Conservation (phyloP, 495 filamentous ascomycete genomes). For the Penicillium samsonianum region DNA sequence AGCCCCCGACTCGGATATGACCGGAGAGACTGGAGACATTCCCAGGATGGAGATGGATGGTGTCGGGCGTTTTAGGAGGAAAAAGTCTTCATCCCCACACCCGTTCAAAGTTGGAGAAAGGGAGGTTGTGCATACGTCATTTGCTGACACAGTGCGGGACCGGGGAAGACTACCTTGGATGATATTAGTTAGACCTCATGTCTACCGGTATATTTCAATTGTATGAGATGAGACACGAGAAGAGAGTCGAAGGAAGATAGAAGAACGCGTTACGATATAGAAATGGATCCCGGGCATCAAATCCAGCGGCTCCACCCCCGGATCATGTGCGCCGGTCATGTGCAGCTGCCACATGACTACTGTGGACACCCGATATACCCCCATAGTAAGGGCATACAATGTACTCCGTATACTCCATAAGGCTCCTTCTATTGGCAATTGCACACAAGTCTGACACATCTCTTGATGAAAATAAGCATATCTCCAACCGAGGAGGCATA, state of each 20-base stretch:
- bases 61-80: slow-evolving; percentile 32
- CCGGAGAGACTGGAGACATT: slow-evolving; percentile 11
- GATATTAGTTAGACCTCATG: neutral
- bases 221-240: neutral
- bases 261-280: neutral
- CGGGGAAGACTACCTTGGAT: neutral
- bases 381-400: neutral
- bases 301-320: slow-evolving; percentile 11
- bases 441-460: neutral
- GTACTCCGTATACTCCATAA: neutral
- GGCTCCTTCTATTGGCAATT: neutral
- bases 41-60: slow-evolving; percentile 8
- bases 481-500: neutral
- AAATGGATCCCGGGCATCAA: neutral
- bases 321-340: slow-evolving; percentile 16
- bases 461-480: neutral
- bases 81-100: slow-evolving; percentile 17
- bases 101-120: neutral
- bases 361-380: neutral
- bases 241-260: neutral
- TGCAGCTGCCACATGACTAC: slow-evolving; percentile 9
- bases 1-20: slow-evolving; percentile 23
- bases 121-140: slow-evolving; percentile 3
- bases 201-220: neutral
- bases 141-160: neutral